Base-by-base conservation (phyloP, 768 basidiomycete genomes). In the Agaricus blazei region DNA sequence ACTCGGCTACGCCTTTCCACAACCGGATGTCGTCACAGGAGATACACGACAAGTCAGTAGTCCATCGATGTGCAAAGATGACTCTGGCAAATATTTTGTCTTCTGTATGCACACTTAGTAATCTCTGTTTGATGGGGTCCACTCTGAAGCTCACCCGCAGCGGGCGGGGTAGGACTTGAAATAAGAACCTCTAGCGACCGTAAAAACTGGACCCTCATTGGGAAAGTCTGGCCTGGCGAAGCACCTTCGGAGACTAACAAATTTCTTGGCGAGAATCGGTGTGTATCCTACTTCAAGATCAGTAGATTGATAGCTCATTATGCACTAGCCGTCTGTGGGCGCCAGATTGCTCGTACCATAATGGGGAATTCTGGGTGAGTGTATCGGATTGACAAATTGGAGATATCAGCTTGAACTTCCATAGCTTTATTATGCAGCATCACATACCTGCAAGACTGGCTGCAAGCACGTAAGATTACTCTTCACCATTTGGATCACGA, bases 361-460 rank as follows among this genome's bases (percentile, higher is more conserved):
- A 71, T 36, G 66, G 67, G 11, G 40, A 65, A 54, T 69, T 70
- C 55, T 60, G 59, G 24, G 73, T 71, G 28, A 61, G 59, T 55
- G 7, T 11, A 26, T 28, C 15, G 12, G 28, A 29, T 40, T 40
- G 40, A 8, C 6, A 5, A 45, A 15, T 23, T 41, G 23, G 44
- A 11, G 5, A 51, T 37, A 26, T 40, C 19, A 6, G n/a, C 56
- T 42, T 8, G 40, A 28, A 15, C 46, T 24, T 59, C n/a, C 6
- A 29, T 46, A 81, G 80, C 66, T 81, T 4, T 82, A 80, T 65
- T 82, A 81, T 60, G 65, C 80, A 1, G 80, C 81, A 0, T 81
- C 80, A 1, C 19, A 19, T 19, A 19, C 19, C 19, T 19, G 19
- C 19, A 75, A 71, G 46, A 81, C 81, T 60, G 81, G 80, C 15